phyloP scores from a whole-genome alignment of 192 early-diverging fungal genomes.

The Helicostylum pulchrum region DNA sequence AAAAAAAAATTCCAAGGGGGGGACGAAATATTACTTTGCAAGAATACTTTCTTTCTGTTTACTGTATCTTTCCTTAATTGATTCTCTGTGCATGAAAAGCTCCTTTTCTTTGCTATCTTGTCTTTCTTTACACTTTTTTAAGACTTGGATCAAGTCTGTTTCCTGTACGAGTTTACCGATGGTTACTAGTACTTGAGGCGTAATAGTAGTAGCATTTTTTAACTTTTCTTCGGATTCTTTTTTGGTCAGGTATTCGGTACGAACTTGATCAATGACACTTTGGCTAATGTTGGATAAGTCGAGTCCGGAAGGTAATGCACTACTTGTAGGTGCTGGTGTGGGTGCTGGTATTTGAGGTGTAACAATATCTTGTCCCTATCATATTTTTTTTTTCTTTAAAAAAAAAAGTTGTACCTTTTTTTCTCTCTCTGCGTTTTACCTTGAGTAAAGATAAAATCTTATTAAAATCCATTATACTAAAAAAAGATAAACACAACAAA shows the following conservation, averaged over 20 bases:
- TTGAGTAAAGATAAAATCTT: too few species aligned
- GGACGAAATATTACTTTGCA: constrained; percentile 10
- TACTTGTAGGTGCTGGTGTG: too few species aligned
- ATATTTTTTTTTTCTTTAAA: too few species aligned
- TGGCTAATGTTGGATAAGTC: constrained; percentile 22
- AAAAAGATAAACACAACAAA: too few species aligned
- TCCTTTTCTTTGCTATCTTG: constrained; percentile 26
- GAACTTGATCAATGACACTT: constrained; percentile 20
- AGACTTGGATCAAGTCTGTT: constrained; percentile 8
- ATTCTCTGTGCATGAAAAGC: constrained; percentile 14
- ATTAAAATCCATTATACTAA: too few species aligned
- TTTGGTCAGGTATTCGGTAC: constrained; percentile 21
- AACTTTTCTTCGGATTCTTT: not conserved
- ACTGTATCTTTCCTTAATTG: constrained; percentile 2
- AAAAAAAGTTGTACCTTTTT: too few species aligned
- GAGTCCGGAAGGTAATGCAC: constrained; percentile 6
- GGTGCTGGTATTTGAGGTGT: too few species aligned
- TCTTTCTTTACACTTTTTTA: constrained; percentile 12
- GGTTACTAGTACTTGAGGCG: constrained; percentile 19
- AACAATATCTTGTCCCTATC: too few species aligned
- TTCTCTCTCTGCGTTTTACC: too few species aligned
- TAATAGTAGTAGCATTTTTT: constrained; percentile 17
- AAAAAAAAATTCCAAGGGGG: not conserved
- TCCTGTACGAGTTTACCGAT: constrained; percentile 22
- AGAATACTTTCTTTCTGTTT: constrained; percentile 16